Evolutionary conservation across 2,329 filamentous ascomycete species (phyloP).

Genomic region (Erysiphe neolycopersici): DNA sequence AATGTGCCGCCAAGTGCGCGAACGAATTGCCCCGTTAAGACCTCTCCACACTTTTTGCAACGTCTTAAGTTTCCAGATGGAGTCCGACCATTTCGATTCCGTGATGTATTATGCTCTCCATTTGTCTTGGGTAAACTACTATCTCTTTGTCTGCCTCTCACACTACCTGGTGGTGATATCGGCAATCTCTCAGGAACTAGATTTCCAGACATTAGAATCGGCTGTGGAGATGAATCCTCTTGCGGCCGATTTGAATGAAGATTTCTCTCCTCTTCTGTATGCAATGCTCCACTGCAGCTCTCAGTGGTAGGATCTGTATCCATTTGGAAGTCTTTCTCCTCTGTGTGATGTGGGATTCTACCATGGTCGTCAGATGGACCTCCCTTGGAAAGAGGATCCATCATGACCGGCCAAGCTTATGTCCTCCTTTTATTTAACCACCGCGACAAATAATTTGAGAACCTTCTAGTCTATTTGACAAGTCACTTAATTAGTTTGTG

Average conservation of each 20-base stretch:
- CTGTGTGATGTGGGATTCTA: conserved; percentile 3
- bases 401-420: conserved; percentile 4
- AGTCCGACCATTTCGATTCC: conserved; percentile 25
- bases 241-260: conserved; percentile 7
- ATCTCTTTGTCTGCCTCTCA: conserved; percentile 9
- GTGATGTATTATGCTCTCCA: conserved; percentile 29
- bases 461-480: not conserved
- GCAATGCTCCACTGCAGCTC: conserved; percentile 1
- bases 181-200: conserved; percentile 8
- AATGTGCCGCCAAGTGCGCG: conserved; percentile 80
- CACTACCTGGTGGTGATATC: conserved; percentile 9
- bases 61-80: conserved; percentile 33
- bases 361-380: conserved; percentile 12
- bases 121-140: conserved; percentile 14
- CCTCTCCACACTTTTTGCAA: conserved; percentile 71
- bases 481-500: no score
- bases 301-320: conserved; percentile 4
- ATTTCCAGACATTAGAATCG: conserved; percentile 5
- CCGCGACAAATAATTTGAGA: not conserved
- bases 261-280: conserved; percentile 5
- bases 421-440: not conserved
- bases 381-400: conserved; percentile 15
- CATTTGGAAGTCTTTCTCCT: conserved; percentile 4
- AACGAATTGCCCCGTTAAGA: conserved; percentile 85
- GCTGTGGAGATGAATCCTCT: conserved; percentile 7